Conservation (phyloP, 345 rosid genomes). For the Clausena lansium region DNA sequence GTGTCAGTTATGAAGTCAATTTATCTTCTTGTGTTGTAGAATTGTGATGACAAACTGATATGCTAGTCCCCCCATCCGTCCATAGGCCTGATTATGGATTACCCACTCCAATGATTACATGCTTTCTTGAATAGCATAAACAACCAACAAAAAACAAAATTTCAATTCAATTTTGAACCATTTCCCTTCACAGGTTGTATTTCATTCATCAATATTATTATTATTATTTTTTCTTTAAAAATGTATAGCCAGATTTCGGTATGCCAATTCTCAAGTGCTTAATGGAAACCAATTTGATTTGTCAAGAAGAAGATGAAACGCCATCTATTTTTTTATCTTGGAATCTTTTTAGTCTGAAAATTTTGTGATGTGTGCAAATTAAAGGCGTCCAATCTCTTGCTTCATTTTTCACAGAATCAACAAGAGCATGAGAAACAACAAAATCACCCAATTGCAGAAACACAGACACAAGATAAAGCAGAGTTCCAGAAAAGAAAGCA, state of each 20-base stretch:
- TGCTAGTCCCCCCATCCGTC: too few relatives aligned
- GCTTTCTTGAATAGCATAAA: not conserved
- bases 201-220: not conserved
- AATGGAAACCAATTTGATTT: not conserved
- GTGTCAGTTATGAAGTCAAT: not conserved
- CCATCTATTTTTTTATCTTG: too few relatives aligned
- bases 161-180: not conserved
- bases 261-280: not conserved
- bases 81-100: too few relatives aligned
- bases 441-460: not conserved
- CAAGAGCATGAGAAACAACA: not conserved
- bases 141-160: not conserved
- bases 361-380: too few relatives aligned
- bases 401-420: constrained; percentile 1
- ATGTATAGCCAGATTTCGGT: too few relatives aligned
- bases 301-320: too few relatives aligned
- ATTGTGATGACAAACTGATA: not conserved
- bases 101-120: not conserved
- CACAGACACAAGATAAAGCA: not conserved
- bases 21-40: not conserved
- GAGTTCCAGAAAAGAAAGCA: not conserved
- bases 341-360: too few relatives aligned
- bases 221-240: too few relatives aligned
- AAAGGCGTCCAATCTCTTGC: too few relatives aligned
- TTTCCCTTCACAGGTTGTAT: not conserved